phyloP scores from a whole-genome alignment of 164 flowering plant species.

The Macadamia integrifolia region DNA sequence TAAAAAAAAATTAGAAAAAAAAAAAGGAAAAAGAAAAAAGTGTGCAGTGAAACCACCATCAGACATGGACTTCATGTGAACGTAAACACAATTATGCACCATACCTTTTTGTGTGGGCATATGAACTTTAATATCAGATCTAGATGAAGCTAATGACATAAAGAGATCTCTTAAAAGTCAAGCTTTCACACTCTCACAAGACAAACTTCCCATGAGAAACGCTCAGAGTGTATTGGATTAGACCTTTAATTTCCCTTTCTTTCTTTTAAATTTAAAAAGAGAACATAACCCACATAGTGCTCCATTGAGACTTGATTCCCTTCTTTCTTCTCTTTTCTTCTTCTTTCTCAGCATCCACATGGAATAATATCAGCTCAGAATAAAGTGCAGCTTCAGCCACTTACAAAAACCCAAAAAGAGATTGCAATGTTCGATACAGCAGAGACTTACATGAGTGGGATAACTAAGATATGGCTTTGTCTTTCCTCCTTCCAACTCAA shows the following conservation, averaged over 20 bases:
- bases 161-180: conserved; percentile 2
- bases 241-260: no score
- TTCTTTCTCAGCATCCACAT: not conserved
- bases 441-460: conserved; percentile 1
- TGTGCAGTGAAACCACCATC: not conserved
- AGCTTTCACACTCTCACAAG: not conserved
- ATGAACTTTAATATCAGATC: not conserved
- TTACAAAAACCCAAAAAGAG: not conserved
- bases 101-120: not conserved
- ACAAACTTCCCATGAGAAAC: not conserved
- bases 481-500: conserved; percentile 3
- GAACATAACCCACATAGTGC: conserved; percentile 2
- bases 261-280: not conserved
- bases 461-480: not conserved
- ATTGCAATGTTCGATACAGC: not conserved
- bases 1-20: no score
- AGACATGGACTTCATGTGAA: not conserved
- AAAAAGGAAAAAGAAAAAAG: no score
- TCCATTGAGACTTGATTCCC: conserved; percentile 5
- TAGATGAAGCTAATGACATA: not conserved
- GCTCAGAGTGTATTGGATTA: not conserved
- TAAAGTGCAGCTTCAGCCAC: conserved; percentile 1
- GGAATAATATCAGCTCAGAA: conserved; percentile 6
- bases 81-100: not conserved
- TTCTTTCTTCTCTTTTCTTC: conserved; percentile 3